These are phyloP conservation scores for Metschnikowia sp. DNA, from an alignment of 805 yeast species.

Conservation along the genomic window DNA sequence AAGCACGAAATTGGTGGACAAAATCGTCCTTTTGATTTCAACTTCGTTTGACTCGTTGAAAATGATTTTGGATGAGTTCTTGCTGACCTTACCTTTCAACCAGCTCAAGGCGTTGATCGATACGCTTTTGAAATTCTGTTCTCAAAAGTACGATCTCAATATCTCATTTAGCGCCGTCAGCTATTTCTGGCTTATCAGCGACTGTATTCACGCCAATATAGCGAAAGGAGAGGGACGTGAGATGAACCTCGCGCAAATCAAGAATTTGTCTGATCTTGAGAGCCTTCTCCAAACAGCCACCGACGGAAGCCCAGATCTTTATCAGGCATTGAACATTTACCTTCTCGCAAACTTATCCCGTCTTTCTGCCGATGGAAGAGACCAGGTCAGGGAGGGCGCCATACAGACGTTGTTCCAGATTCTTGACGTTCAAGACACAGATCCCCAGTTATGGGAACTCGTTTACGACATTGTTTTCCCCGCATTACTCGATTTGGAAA, in stretches of 20 bases:
- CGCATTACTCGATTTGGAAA: constrained; percentile 37
- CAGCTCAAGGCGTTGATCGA: constrained; percentile 66
- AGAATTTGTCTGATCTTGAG: constrained; percentile 6
- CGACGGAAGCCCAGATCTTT: constrained; percentile 4
- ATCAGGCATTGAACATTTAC: constrained; percentile 54
- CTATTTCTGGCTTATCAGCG: constrained; percentile 90
- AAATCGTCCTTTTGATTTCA: constrained; percentile 50
- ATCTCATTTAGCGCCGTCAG: constrained; percentile 89
- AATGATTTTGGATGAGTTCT: constrained; percentile 79
- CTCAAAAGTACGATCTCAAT: constrained; percentile 72
- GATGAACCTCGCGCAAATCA: not conserved
- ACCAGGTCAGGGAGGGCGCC: constrained; percentile 86
- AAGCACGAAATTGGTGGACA: constrained; percentile 40
- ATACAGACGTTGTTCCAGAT: constrained; percentile 85
- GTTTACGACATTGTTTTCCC: constrained; percentile 62
- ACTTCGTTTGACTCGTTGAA: constrained; percentile 81
- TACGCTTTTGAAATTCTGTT: constrained; percentile 66
- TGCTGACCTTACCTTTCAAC: constrained; percentile 65
- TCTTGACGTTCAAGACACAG: constrained; percentile 25
- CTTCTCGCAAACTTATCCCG: constrained; percentile 53
- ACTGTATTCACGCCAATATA: constrained; percentile 41
- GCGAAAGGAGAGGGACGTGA: not conserved
- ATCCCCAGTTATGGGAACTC: constrained; percentile 61
- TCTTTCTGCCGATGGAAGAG: constrained; percentile 60
- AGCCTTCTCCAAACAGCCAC: constrained; percentile 2